Percentiles rank a stretch among this genome's conserved stretches.
Evolutionary conservation across 2,329 filamentous ascomycete genomes (phyloP).

Genomic region (Colletotrichum sp.): DNA sequence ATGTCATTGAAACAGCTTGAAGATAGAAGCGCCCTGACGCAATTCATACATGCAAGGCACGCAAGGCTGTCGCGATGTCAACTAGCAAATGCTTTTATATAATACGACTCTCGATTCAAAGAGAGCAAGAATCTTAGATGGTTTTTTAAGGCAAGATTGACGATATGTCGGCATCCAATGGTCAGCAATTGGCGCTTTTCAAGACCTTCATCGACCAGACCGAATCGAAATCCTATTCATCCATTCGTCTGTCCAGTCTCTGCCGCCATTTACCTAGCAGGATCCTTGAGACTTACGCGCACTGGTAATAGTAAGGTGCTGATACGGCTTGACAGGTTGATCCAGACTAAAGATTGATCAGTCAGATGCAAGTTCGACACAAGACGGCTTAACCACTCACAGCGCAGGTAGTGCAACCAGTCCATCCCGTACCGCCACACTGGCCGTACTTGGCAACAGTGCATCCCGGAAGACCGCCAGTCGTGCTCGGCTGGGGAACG

Average conservation of each 20-base stretch:
- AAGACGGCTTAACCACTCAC: not conserved
- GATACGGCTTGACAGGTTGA: slow-evolving; percentile 12
- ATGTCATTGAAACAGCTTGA: not conserved
- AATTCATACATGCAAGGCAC: not conserved
- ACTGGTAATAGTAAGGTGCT: slow-evolving; percentile 10
- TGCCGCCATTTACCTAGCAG: not conserved
- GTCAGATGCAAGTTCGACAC: not conserved
- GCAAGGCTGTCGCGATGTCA: not conserved
- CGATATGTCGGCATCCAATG: not conserved
- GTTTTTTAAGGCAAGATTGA: not conserved
- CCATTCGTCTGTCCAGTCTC: not conserved
- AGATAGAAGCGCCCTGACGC: not conserved
- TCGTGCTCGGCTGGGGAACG: slow-evolving; percentile 14
- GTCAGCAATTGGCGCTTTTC: not conserved
- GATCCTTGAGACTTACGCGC: not conserved
- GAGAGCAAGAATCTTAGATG: not conserved
- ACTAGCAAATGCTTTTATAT: not conserved
- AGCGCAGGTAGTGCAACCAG: slow-evolving; percentile 18
- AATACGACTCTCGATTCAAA: not conserved
- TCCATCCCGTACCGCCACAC: slow-evolving; percentile 5
- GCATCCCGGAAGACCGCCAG: slow-evolving; percentile 4
- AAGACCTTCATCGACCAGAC: not conserved
- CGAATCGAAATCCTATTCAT: not conserved
- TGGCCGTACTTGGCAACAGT: slow-evolving; percentile 15
- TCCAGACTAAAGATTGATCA: not conserved